Percentiles rank a stretch among this genome's conserved stretches.
phyloP scores from a whole-genome alignment of 805 yeast genomes.

The Wickerhamiella hasegawae region DNA sequence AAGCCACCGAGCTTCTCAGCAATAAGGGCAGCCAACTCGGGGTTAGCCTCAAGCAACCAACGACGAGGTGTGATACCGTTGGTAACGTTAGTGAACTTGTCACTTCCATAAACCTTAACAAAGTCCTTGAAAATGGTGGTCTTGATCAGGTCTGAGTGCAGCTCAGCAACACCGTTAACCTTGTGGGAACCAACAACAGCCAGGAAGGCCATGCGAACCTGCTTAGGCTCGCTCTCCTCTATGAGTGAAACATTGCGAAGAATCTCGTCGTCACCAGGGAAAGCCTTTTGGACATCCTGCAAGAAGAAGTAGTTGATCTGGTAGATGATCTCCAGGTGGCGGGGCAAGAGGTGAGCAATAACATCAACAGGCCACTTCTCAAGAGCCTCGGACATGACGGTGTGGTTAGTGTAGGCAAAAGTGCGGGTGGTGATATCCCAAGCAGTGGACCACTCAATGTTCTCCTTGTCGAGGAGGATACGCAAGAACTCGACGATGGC shows the following conservation, averaged over 20 bases:
- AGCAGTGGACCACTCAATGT: constrained; percentile 65
- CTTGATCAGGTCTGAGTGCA: constrained; percentile 79
- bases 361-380: constrained; percentile 91
- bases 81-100: constrained; percentile 80
- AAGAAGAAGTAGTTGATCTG: constrained; percentile 70
- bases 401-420: constrained; percentile 87
- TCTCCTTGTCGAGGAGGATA: constrained; percentile 70
- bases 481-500: constrained; percentile 84
- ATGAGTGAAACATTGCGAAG: constrained; percentile 62
- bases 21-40: constrained; percentile 58
- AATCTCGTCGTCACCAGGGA: constrained; percentile 59
- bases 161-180: constrained; percentile 91
- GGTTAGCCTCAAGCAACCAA: constrained; percentile 91
- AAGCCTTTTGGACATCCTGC: constrained; percentile 54
- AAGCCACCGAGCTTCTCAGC: constrained; percentile 54
- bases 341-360: constrained; percentile 63
- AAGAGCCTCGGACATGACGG: constrained; percentile 87
- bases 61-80: constrained; percentile 94
- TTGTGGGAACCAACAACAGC: constrained; percentile 87
- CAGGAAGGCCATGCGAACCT: constrained; percentile 80
- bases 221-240: constrained; percentile 68
- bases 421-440: constrained; percentile 71
- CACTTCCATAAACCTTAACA: constrained; percentile 64
- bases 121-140: constrained; percentile 85
- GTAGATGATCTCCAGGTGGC: constrained; percentile 82